Conservation (phyloP, 495 filamentous ascomycete genomes). For the Penicillium samsonianum region DNA sequence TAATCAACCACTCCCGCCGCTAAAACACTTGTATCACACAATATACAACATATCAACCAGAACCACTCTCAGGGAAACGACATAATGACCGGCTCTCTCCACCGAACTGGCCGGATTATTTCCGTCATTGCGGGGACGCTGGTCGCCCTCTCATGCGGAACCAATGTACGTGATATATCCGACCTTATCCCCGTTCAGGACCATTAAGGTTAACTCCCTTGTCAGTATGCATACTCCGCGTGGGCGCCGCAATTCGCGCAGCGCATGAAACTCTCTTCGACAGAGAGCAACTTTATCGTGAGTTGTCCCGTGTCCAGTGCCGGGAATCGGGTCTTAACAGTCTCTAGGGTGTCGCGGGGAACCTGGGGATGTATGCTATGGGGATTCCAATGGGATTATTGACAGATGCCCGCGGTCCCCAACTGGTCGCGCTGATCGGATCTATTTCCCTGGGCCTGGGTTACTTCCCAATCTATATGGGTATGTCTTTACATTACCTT, state of each 20-base stretch:
- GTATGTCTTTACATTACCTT: constrained; percentile 35
- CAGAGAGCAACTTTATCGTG: constrained; percentile 87
- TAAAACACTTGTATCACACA: constrained; percentile 14
- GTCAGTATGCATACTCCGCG: constrained; percentile 95
- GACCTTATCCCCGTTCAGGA: constrained; percentile 4
- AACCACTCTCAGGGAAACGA: not conserved
- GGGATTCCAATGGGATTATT: constrained; percentile 89
- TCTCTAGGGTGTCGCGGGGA: constrained; percentile 76
- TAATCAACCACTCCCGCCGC: constrained; percentile 10
- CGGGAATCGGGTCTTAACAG: constrained; percentile 18
- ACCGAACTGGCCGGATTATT: constrained; percentile 55
- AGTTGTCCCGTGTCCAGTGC: constrained; percentile 24
- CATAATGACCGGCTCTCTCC: constrained; percentile 31
- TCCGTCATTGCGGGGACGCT: constrained; percentile 83
- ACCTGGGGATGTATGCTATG: constrained; percentile 90
- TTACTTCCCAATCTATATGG: constrained; percentile 76
- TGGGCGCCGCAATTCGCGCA: constrained; percentile 96
- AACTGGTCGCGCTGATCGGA: constrained; percentile 73
- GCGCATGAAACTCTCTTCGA: constrained; percentile 80
- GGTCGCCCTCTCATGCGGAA: constrained; percentile 87
- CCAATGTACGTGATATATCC: constrained; percentile 65
- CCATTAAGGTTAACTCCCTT: constrained; percentile 14
- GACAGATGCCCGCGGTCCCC: constrained; percentile 80
- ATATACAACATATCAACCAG: constrained; percentile 4
- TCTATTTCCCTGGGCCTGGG: constrained; percentile 68